A percentile compares a stretch with the other conserved stretches of the same genome.
Evolutionary conservation across 2,329 filamentous ascomycete species (phyloP).

Genomic region (Fusarium dimerum): DNA sequence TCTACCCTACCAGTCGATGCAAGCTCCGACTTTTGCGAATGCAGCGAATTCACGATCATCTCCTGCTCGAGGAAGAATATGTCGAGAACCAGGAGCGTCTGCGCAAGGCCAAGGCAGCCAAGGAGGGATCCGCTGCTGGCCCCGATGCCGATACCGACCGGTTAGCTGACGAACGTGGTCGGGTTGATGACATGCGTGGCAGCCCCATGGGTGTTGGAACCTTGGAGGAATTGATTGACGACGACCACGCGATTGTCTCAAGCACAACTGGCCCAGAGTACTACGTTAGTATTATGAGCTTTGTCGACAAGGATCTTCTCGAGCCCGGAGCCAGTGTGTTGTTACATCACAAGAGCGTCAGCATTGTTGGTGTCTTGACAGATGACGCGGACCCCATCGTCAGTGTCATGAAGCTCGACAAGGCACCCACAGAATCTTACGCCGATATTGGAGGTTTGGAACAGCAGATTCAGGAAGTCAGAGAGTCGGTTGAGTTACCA

Average conservation of each 20-base stretch:
- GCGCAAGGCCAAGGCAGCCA: slow-evolving; percentile 84
- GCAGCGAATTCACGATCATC: slow-evolving; percentile 97
- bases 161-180: slow-evolving; percentile 89
- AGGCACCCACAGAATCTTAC: slow-evolving; percentile 96
- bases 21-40: slow-evolving; percentile 96
- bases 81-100: slow-evolving; percentile 98
- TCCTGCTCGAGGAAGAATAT: slow-evolving; percentile 96
- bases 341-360: slow-evolving; percentile 96
- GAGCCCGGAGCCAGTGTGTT: slow-evolving; percentile 95
- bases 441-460: slow-evolving; percentile 98
- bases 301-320: slow-evolving; percentile 97
- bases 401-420: slow-evolving; percentile 99
- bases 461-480: slow-evolving; percentile 93
- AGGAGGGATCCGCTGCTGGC: slow-evolving; percentile 68
- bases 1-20: slow-evolving; percentile 95
- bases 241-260: slow-evolving; percentile 97
- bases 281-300: slow-evolving; percentile 99
- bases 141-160: slow-evolving; percentile 75
- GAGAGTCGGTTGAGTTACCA: slow-evolving; percentile 94
- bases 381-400: slow-evolving; percentile 95
- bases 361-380: slow-evolving; percentile 94
- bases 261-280: slow-evolving; percentile 97
- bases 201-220: slow-evolving; percentile 99
- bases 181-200: slow-evolving; percentile 97
- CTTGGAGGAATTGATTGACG: slow-evolving; percentile 97